Percentiles rank a stretch among this genome's conserved stretches.
Evolutionary conservation across 768 basidiomycete species (phyloP).

Genomic region (Boletus bicolor): DNA sequence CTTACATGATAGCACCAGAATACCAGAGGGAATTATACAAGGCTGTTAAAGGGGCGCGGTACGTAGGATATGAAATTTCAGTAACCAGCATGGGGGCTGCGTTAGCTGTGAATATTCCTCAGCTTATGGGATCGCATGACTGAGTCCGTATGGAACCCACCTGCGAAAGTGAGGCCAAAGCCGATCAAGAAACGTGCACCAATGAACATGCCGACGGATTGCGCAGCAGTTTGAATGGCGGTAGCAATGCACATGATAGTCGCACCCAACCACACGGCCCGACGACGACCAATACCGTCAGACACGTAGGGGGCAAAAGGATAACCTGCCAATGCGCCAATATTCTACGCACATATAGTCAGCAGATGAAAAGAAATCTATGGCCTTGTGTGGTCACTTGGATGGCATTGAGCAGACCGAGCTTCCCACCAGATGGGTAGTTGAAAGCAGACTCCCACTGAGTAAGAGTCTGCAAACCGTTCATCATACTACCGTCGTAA

Average conservation of each 20-base stretch:
- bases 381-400: constrained; percentile 42
- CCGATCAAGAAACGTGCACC: constrained; percentile 78
- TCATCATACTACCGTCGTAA: constrained; percentile 79
- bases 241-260: constrained; percentile 67
- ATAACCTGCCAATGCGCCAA: constrained; percentile 63
- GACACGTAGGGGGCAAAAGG: constrained; percentile 71
- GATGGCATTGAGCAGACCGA: constrained; percentile 72
- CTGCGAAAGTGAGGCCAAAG: constrained; percentile 72
- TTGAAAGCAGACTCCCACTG: constrained; percentile 65
- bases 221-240: constrained; percentile 67
- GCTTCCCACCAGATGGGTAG: constrained; percentile 51
- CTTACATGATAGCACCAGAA: constrained; percentile 73
- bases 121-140: neutral
- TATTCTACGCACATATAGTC: constrained; percentile 44
- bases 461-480: constrained; percentile 65
- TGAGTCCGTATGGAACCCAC: constrained; percentile 28
- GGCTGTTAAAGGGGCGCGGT: constrained; percentile 77
- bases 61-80: constrained; percentile 80
- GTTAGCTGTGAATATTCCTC: constrained; percentile 40
- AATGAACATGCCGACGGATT: constrained; percentile 75
- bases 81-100: constrained; percentile 83
- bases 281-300: constrained; percentile 68
- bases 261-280: constrained; percentile 65
- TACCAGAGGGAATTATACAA: constrained; percentile 87
- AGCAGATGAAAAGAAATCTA: neutral